Evolutionary conservation across 192 early-diverging fungal species (phyloP).

Genomic region (Coemansia sp.): DNA sequence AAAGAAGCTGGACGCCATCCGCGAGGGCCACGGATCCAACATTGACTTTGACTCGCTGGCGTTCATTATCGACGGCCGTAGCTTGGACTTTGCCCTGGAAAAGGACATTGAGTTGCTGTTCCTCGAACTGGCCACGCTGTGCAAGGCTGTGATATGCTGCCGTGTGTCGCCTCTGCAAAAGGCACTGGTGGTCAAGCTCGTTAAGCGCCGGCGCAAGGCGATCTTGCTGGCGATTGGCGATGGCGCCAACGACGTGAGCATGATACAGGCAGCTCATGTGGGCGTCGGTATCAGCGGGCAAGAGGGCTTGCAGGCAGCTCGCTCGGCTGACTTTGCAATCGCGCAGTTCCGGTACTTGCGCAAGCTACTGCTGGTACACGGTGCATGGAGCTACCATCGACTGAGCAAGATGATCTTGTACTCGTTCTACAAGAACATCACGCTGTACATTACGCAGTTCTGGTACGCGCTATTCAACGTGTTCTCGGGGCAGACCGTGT

Average conservation of each 20-base stretch:
- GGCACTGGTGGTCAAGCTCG: constrained; percentile 88
- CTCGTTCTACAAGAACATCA: constrained; percentile 96
- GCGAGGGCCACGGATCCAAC: constrained; percentile 89
- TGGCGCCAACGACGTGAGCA: constrained; percentile 96
- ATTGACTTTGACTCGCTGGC: constrained; percentile 63
- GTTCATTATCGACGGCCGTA: constrained; percentile 90
- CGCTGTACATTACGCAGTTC: constrained; percentile 85
- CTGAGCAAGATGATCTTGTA: constrained; percentile 83
- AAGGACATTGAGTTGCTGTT: constrained; percentile 60
- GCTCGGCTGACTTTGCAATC: constrained; percentile 92
- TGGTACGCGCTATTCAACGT: constrained; percentile 90
- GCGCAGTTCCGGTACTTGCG: constrained; percentile 86
- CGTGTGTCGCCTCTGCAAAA: constrained; percentile 97
- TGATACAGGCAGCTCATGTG: constrained; percentile 98
- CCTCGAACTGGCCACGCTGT: constrained; percentile 75
- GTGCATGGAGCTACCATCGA: constrained; percentile 87
- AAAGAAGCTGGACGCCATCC: constrained; percentile 88
- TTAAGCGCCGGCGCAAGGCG: constrained; percentile 77
- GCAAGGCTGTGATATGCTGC: constrained; percentile 92
- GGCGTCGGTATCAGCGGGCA: constrained; percentile 94
- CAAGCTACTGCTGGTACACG: constrained; percentile 88
- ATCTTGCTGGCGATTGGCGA: constrained; percentile 97
- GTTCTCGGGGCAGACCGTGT: constrained; percentile 79
- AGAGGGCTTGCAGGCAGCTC: constrained; percentile 94
- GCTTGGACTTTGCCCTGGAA: constrained; percentile 78